Percentiles rank a stretch among this genome's conserved stretches.
Evolutionary conservation across 129 eudicot genomes (phyloP).

Genomic region (Pseudognaphalium luteoalbum): DNA sequence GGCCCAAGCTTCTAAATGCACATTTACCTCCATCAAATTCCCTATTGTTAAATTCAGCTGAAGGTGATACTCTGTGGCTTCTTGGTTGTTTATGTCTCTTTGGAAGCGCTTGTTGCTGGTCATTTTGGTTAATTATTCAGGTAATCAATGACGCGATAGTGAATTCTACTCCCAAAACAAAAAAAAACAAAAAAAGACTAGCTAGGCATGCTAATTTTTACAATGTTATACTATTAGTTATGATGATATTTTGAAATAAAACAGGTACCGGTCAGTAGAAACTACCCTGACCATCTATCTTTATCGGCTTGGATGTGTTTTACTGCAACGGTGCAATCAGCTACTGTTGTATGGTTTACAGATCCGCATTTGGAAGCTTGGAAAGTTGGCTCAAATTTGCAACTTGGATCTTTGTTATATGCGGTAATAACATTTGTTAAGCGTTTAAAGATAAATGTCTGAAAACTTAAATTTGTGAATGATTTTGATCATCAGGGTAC

Average conservation of each 20-base stretch:
- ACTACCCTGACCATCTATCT: slow-evolving; percentile 69
- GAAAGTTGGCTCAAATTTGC: slow-evolving; percentile 56
- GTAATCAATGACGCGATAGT: slow-evolving; percentile 26
- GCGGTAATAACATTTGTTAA: slow-evolving; percentile 45
- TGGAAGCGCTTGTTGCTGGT: slow-evolving; percentile 77
- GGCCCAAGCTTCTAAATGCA: slow-evolving; percentile 69
- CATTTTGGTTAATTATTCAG: slow-evolving; percentile 84
- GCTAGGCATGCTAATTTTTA: no score
- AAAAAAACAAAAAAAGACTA: no score
- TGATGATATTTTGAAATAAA: neutral
- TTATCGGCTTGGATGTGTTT: slow-evolving; percentile 83
- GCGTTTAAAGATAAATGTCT: neutral
- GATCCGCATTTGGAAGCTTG: slow-evolving; percentile 60
- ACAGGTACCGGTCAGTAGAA: slow-evolving; percentile 62
- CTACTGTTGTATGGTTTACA: slow-evolving; percentile 38
- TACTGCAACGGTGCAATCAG: slow-evolving; percentile 66
- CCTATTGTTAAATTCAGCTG: slow-evolving; percentile 23
- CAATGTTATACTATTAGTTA: neutral
- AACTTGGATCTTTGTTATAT: slow-evolving; percentile 51
- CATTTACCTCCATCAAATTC: slow-evolving; percentile 41
- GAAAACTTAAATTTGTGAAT: neutral
- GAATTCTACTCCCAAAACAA: neutral
- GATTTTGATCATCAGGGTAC: slow-evolving; percentile 44
- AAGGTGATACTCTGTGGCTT: slow-evolving; percentile 54
- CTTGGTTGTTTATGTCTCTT: slow-evolving; percentile 71